Evolutionary conservation across 2,329 filamentous ascomycete genomes (phyloP).

Genomic region (Trichophyton schoenleinii): DNA sequence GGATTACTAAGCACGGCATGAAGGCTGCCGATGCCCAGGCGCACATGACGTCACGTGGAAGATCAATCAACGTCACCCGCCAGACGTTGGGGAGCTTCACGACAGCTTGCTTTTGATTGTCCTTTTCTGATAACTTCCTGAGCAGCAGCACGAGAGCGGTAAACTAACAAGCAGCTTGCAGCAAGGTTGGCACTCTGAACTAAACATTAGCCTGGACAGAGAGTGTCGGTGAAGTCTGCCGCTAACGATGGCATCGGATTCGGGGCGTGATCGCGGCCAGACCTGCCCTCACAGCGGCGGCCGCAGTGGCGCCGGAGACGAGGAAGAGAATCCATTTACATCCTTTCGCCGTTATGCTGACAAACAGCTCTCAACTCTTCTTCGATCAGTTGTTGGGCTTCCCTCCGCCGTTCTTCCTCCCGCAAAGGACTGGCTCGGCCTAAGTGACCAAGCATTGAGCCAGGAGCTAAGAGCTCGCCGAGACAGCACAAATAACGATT

Average conservation of each 20-base stretch:
- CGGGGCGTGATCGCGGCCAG: neutral
- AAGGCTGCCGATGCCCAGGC: too few species aligned
- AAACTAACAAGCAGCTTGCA: neutral
- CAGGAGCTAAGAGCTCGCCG: constrained; percentile 5
- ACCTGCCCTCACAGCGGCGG: neutral
- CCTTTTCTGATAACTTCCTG: neutral
- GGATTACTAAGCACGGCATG: too few species aligned
- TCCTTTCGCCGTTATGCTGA: constrained; percentile 50
- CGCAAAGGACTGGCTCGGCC: constrained; percentile 25
- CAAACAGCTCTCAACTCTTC: constrained; percentile 42
- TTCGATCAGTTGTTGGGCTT: constrained; percentile 41
- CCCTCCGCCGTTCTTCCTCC: constrained; percentile 26
- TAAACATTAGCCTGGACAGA: neutral
- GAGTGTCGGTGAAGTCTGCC: neutral
- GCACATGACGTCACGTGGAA: neutral
- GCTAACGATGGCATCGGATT: neutral
- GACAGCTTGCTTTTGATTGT: neutral
- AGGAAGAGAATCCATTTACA: constrained; percentile 44
- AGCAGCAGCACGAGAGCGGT: neutral
- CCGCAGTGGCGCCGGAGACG: neutral
- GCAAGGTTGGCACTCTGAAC: neutral
- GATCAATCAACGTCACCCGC: neutral
- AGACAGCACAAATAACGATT: constrained; percentile 3
- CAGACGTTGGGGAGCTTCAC: neutral
- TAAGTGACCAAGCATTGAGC: constrained; percentile 22